Percentiles rank a stretch among this genome's conserved stretches.
phyloP scores from a whole-genome alignment of 2,329 filamentous ascomycete genomes.

The Didymella segeticola region DNA sequence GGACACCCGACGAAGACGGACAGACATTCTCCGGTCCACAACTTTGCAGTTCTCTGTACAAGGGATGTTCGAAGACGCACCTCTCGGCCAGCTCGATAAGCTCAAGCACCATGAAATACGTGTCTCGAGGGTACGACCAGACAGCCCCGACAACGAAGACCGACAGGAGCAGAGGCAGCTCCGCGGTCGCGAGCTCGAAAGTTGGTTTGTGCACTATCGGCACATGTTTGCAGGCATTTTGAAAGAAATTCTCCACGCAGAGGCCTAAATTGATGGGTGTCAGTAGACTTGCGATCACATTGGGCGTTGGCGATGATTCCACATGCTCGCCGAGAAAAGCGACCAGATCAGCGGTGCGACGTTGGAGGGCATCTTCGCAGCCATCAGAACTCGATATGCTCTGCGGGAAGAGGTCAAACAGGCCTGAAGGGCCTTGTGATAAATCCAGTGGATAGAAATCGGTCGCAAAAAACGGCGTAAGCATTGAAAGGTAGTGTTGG shows the following conservation, averaged over 20 bases:
- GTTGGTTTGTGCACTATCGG: constrained; percentile 3
- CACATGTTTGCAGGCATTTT: not conserved
- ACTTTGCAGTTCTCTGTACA: not conserved
- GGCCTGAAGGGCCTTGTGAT: not conserved
- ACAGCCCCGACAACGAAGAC: constrained; percentile 2
- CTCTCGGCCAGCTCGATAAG: not conserved
- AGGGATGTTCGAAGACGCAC: not conserved
- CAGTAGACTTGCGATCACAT: not conserved
- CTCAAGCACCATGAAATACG: constrained; percentile 6
- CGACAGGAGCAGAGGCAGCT: not conserved
- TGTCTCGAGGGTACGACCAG: constrained; percentile 7
- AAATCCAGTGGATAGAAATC: not conserved
- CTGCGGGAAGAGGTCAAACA: not conserved
- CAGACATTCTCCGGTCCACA: rapidly evolving
- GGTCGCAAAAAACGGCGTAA: not conserved
- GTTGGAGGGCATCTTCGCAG: not conserved
- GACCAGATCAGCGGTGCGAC: not conserved
- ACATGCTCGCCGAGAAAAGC: not conserved
- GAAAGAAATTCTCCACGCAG: not conserved
- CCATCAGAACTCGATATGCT: not conserved
- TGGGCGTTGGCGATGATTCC: not conserved
- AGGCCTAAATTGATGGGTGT: not conserved
- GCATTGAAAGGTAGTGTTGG: not conserved
- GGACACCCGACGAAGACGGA: not conserved
- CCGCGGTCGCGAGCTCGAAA: not conserved